Percentiles rank a stretch among this genome's conserved stretches.
Conservation (phyloP, 441 rosid species). For the Gossypium gossypioides region DNA sequence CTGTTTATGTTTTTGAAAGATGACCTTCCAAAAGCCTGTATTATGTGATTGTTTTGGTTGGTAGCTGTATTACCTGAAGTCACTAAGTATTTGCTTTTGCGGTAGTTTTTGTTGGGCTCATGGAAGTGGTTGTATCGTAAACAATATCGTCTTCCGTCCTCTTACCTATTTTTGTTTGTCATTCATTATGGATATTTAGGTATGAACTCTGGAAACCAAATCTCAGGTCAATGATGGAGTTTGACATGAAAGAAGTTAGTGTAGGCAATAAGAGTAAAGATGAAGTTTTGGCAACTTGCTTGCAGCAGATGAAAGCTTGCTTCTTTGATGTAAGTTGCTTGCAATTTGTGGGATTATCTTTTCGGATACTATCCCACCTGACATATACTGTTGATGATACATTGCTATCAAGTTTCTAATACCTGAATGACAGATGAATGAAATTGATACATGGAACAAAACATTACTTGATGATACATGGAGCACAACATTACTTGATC, state of each 20-base stretch:
- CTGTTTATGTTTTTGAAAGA: neutral
- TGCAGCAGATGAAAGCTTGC: conserved; percentile 97
- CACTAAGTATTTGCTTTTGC: neutral
- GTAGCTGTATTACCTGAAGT: neutral
- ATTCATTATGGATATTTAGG: conserved; percentile 26
- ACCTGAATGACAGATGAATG: neutral
- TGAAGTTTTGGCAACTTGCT: conserved; percentile 72
- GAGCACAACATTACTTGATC: neutral
- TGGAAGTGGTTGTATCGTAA: neutral
- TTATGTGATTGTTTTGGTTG: neutral
- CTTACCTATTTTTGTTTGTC: neutral
- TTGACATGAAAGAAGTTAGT: conserved; percentile 89
- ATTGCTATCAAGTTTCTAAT: neutral
- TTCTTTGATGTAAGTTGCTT: conserved; percentile 74
- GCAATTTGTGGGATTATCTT: neutral
- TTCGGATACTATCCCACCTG: neutral
- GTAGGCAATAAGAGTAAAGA: conserved; percentile 67
- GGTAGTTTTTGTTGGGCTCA: neutral
- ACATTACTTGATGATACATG: neutral
- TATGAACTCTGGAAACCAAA: conserved; percentile 97
- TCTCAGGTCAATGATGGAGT: conserved; percentile 89
- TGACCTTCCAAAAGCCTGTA: neutral
- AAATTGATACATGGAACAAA: neutral
- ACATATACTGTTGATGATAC: neutral
- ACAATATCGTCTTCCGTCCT: neutral